Evolutionary conservation across 2,329 filamentous ascomycete genomes (phyloP).

Genomic region (Blumeria graminis): DNA sequence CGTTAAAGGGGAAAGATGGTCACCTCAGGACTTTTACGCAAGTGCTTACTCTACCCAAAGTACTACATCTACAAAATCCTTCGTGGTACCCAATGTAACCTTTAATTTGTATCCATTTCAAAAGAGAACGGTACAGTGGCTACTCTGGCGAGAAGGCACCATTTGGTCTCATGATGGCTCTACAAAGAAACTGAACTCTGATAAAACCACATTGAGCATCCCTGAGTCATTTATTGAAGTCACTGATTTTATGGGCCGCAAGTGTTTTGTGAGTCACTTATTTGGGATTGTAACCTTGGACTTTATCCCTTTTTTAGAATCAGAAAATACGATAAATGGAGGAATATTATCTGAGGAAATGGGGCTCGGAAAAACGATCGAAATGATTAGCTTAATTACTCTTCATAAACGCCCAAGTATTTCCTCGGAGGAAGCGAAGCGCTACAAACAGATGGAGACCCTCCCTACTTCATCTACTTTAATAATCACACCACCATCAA

Average conservation of each 20-base stretch:
- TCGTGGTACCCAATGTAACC: constrained; percentile 21
- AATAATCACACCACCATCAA: constrained; percentile 32
- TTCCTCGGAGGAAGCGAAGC: constrained; percentile 12
- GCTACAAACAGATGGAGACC: constrained; percentile 20
- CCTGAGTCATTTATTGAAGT: constrained; percentile 20
- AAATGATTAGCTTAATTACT: constrained; percentile 46
- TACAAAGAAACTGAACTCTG: not conserved
- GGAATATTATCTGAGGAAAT: constrained; percentile 48
- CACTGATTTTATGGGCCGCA: constrained; percentile 22
- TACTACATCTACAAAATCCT: constrained; percentile 17
- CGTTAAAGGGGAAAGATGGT: constrained; percentile 16
- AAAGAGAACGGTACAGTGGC: constrained; percentile 43
- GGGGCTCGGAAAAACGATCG: constrained; percentile 62
- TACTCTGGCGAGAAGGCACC: constrained; percentile 40
- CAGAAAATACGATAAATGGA: constrained; percentile 22
- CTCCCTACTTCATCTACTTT: constrained; percentile 29
- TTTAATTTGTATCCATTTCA: constrained; percentile 48
- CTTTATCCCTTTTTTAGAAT: constrained; percentile 19
- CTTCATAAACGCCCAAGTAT: constrained; percentile 25
- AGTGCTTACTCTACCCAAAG: constrained; percentile 33
- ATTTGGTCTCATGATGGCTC: constrained; percentile 17
- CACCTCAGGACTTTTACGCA: constrained; percentile 40
- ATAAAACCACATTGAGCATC: constrained; percentile 1
- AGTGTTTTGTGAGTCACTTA: constrained; percentile 35
- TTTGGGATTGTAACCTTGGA: constrained; percentile 33